A percentile compares a stretch with the other conserved stretches of the same genome.
phyloP scores from a whole-genome alignment of 768 basidiomycete genomes.

The Crucibulum laeve region DNA sequence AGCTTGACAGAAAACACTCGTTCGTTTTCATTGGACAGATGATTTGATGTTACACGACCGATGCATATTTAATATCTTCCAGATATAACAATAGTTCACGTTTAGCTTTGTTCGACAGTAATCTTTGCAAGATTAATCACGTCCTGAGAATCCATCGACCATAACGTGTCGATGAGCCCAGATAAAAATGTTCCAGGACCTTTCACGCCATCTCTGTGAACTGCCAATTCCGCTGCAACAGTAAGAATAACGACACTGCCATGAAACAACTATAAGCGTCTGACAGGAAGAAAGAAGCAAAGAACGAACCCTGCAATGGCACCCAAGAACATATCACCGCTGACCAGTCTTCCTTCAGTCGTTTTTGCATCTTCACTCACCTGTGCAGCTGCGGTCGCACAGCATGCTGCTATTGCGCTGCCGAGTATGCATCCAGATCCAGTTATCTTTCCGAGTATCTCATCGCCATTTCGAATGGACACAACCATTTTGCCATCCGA shows the following conservation, averaged over 20 bases:
- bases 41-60: no score
- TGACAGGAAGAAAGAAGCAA: neutral
- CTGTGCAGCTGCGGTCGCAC: conserved; percentile 56
- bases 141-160: conserved; percentile 25
- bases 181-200: conserved; percentile 66
- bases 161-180: conserved; percentile 59
- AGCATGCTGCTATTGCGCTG: conserved; percentile 75
- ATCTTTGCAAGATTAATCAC: conserved; percentile 27
- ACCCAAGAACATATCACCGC: conserved; percentile 73
- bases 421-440: conserved; percentile 88
- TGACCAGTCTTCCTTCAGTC: conserved; percentile 45
- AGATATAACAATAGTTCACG: no score
- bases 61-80: no score
- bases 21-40: no score
- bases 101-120: conserved; percentile 15
- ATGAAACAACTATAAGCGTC: neutral
- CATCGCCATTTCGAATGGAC: conserved; percentile 70
- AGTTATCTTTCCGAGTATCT: conserved; percentile 74
- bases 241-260: conserved; percentile 54
- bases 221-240: conserved; percentile 59
- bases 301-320: conserved; percentile 69
- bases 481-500: conserved; percentile 75
- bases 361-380: conserved; percentile 21
- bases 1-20: no score
- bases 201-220: conserved; percentile 39